These are phyloP conservation scores for Gardenia jasminoides DNA, from an alignment of 257 asterid species.

Conservation along the genomic window DNA sequence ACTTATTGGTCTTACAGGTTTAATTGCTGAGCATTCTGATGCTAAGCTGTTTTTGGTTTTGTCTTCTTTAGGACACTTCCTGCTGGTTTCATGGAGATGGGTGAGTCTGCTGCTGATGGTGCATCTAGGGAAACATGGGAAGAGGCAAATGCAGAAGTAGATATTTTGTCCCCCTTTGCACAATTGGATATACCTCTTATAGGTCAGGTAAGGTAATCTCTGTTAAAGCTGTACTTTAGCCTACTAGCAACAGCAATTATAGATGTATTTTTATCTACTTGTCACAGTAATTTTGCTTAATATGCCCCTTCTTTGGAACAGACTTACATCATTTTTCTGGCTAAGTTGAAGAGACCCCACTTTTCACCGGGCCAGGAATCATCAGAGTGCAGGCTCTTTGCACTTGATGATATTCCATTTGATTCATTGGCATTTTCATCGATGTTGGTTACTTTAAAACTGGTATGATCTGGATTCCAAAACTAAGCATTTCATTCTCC, in stretches of 20 bases:
- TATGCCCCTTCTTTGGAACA: conserved; percentile 37
- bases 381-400: conserved; percentile 79
- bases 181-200: conserved; percentile 94
- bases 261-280: not conserved
- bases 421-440: conserved; percentile 92
- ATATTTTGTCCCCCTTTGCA: conserved; percentile 71
- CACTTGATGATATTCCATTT: conserved; percentile 72
- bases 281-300: conserved; percentile 2
- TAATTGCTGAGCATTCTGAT: not conserved
- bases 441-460: conserved; percentile 76
- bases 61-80: conserved; percentile 79
- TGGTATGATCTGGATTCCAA: conserved; percentile 45
- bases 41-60: not conserved
- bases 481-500: conserved; percentile 1
- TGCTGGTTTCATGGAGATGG: conserved; percentile 97
- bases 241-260: conserved; percentile 7
- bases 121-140: conserved; percentile 95
- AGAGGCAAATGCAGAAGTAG: conserved; percentile 93
- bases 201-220: conserved; percentile 61
- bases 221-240: not conserved
- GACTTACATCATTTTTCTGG: conserved; percentile 90
- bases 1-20: conserved; percentile 2
- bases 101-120: conserved; percentile 90
- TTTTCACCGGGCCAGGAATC: conserved; percentile 96
- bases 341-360: conserved; percentile 70